Conservation (phyloP, 805 yeast genomes). For the Candida suzukii region DNA sequence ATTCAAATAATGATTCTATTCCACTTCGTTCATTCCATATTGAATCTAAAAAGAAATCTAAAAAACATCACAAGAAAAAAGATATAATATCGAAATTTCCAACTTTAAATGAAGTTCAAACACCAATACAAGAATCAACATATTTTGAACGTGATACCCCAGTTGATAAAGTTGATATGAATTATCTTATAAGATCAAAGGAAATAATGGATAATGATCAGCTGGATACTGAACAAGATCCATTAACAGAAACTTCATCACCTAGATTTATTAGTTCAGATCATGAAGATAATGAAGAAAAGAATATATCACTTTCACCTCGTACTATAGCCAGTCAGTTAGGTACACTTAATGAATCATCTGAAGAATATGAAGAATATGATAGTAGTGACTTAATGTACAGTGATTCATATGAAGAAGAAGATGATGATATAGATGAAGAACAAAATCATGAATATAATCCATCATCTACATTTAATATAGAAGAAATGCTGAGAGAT, state of each 20-base stretch:
- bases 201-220: neutral
- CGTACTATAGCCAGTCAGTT: neutral
- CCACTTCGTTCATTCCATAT: neutral
- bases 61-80: neutral
- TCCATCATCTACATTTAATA: no score
- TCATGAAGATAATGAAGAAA: neutral
- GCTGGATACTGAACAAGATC: neutral
- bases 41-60: neutral
- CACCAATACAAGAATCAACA: neutral
- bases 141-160: constrained; percentile 1
- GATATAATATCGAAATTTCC: neutral
- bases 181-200: neutral
- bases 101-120: neutral
- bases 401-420: constrained; percentile 18
- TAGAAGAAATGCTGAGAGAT: constrained; percentile 2
- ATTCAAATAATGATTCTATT: neutral
- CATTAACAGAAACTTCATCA: neutral
- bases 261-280: neutral
- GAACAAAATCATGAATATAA: no score
- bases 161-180: constrained; percentile 4
- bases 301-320: neutral
- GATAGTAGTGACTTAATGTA: constrained; percentile 4
- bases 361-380: neutral
- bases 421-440: constrained; percentile 14
- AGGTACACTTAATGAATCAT: neutral